These are phyloP conservation scores for Ceratocystis cubensis DNA, from an alignment of 2,329 filamentous ascomycete species.

Conservation along the genomic window DNA sequence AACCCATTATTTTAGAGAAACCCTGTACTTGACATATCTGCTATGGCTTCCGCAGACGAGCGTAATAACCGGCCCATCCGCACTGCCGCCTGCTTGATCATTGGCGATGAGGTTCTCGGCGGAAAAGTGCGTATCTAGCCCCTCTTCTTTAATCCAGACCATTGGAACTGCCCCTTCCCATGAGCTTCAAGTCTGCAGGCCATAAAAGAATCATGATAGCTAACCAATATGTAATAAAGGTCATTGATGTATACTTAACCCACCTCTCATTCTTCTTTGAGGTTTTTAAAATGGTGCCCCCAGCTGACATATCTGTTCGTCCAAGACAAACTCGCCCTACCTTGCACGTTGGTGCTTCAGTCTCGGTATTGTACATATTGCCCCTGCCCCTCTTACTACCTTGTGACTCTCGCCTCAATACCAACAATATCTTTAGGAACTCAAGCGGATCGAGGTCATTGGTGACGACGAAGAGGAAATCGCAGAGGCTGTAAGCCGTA, in stretches of 20 bases:
- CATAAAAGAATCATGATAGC: not conserved
- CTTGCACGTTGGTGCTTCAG: slow-evolving; percentile 54
- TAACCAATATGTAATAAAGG: slow-evolving; percentile 11
- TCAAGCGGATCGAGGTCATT: slow-evolving; percentile 86
- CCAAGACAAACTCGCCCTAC: slow-evolving; percentile 42
- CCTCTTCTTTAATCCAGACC: not conserved
- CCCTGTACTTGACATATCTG: slow-evolving; percentile 21
- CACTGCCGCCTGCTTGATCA: slow-evolving; percentile 85
- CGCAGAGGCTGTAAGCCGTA: slow-evolving; percentile 69
- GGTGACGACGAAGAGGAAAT: slow-evolving; percentile 87
- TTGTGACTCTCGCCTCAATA: not conserved
- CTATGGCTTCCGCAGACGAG: slow-evolving; percentile 38
- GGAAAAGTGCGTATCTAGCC: slow-evolving; percentile 56
- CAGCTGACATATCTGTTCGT: not conserved
- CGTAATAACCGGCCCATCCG: slow-evolving; percentile 58
- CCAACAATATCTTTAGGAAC: slow-evolving; percentile 33
- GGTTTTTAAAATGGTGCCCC: not conserved
- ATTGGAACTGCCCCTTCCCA: not conserved
- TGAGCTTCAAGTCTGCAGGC: not conserved
- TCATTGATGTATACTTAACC: slow-evolving; percentile 18
- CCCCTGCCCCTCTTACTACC: not conserved
- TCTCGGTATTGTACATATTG: slow-evolving; percentile 42
- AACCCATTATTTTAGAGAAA: not conserved
- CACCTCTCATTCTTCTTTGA: not conserved
- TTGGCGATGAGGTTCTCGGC: slow-evolving; percentile 91